Conservation (phyloP, 495 filamentous ascomycete species). For the Talaromyces liani region DNA sequence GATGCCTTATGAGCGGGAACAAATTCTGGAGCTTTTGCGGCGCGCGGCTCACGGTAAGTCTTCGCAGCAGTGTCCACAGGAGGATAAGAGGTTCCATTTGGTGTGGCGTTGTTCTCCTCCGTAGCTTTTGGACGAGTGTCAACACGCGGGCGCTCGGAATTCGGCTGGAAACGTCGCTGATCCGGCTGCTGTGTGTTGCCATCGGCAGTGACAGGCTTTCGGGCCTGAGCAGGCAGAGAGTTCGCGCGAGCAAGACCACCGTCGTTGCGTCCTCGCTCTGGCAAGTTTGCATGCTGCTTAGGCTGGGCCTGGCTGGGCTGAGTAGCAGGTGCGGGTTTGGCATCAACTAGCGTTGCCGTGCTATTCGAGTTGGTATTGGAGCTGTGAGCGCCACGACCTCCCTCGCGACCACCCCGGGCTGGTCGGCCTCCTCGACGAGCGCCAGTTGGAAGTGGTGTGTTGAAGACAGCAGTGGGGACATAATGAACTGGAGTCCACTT, state of each 20-base stretch:
- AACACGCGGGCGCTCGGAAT: slow-evolving; percentile 26
- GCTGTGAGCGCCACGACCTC: slow-evolving; percentile 38
- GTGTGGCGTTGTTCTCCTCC: slow-evolving; percentile 26
- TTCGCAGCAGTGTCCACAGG: slow-evolving; percentile 11
- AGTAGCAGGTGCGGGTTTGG: slow-evolving; percentile 21
- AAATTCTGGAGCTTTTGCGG: slow-evolving; percentile 27
- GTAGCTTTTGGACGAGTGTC: slow-evolving; percentile 18
- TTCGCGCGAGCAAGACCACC: slow-evolving; percentile 29
- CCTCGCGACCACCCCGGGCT: slow-evolving; percentile 46
- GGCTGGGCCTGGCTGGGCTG: slow-evolving; percentile 13
- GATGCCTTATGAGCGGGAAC: slow-evolving; percentile 18
- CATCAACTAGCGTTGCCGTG: slow-evolving; percentile 29
- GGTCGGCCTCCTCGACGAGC: slow-evolving; percentile 53
- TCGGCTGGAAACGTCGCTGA: slow-evolving; percentile 25
- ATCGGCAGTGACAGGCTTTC: slow-evolving; percentile 34
- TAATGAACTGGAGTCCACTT: slow-evolving; percentile 68
- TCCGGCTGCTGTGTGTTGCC: slow-evolving; percentile 18
- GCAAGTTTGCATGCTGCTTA: slow-evolving; percentile 25
- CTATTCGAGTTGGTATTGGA: slow-evolving; percentile 29
- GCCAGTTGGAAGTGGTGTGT: slow-evolving; percentile 64
- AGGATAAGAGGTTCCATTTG: slow-evolving; percentile 21
- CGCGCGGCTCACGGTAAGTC: slow-evolving; percentile 28
- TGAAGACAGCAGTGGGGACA: slow-evolving; percentile 72
- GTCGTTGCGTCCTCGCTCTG: slow-evolving; percentile 35
- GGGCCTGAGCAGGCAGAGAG: slow-evolving; percentile 32